Conservation (phyloP, 2,329 filamentous ascomycete genomes). For the Huntiella moniliformis region DNA sequence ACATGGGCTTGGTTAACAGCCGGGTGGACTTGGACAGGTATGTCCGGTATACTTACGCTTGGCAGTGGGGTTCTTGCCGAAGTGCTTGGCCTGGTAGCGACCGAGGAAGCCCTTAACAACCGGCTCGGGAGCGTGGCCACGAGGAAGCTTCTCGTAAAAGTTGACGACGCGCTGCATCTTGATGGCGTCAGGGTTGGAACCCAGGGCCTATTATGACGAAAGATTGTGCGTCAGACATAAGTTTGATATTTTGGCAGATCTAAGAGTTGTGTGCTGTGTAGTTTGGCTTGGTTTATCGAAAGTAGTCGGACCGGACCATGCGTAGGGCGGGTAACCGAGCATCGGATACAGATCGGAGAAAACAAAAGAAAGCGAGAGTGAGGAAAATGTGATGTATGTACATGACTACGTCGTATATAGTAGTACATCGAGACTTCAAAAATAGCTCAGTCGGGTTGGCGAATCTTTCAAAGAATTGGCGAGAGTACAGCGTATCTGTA, state of each 20-base stretch:
- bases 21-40: too few relatives aligned
- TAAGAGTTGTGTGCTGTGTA: too few relatives aligned
- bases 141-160: conserved; percentile 98
- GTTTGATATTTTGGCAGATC: too few relatives aligned
- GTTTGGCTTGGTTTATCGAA: too few relatives aligned
- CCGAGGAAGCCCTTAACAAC: conserved; percentile 68
- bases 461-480: not conserved
- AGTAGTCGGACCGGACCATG: too few relatives aligned
- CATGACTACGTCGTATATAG: too few relatives aligned
- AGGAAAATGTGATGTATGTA: too few relatives aligned
- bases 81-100: conserved; percentile 81
- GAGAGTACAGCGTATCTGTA: not conserved
- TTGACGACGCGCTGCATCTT: conserved; percentile 95
- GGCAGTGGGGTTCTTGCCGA: conserved; percentile 78
- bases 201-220: conserved; percentile 55
- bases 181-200: conserved; percentile 82
- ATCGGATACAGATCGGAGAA: too few relatives aligned
- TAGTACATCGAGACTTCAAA: too few relatives aligned
- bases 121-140: conserved; percentile 68
- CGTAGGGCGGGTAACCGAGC: too few relatives aligned
- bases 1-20: not conserved
- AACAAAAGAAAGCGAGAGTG: too few relatives aligned
- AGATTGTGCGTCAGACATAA: not conserved
- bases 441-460: too few relatives aligned
- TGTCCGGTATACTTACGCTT: conserved; percentile 47